Percentiles rank a stretch among this genome's conserved stretches.
Conservation (phyloP, 192 early-diverging fungal species). For the Backusella circina region DNA sequence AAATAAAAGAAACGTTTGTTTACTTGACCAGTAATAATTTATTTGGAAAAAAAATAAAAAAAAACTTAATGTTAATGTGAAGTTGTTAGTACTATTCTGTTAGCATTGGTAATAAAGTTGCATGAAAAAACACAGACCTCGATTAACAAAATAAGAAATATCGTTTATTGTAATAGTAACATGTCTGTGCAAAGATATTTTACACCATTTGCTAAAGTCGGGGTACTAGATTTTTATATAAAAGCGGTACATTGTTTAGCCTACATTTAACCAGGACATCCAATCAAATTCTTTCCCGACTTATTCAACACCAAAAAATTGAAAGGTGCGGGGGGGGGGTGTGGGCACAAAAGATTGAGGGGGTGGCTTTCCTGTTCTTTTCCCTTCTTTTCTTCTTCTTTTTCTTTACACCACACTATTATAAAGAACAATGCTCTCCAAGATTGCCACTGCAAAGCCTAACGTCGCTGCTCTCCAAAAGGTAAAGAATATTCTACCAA, state of each 20-base stretch:
- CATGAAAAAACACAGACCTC: neutral
- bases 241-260: neutral
- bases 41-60: neutral
- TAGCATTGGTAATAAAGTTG: neutral
- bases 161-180: neutral
- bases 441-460: neutral
- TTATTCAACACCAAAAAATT: neutral
- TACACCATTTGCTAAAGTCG: neutral
- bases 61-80: neutral
- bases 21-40: neutral
- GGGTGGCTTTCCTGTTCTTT: neutral
- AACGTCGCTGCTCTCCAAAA: neutral
- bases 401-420: neutral
- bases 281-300: neutral
- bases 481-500: neutral
- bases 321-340: neutral
- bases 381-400: neutral
- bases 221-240: neutral
- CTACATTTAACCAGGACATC: neutral
- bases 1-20: neutral
- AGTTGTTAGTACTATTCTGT: neutral
- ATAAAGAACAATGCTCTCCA: neutral
- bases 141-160: neutral
- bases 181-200: neutral
- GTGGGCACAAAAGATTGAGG: constrained; percentile 2